phyloP scores from a whole-genome alignment of 768 basidiomycete genomes.

The Amanita muscaria region DNA sequence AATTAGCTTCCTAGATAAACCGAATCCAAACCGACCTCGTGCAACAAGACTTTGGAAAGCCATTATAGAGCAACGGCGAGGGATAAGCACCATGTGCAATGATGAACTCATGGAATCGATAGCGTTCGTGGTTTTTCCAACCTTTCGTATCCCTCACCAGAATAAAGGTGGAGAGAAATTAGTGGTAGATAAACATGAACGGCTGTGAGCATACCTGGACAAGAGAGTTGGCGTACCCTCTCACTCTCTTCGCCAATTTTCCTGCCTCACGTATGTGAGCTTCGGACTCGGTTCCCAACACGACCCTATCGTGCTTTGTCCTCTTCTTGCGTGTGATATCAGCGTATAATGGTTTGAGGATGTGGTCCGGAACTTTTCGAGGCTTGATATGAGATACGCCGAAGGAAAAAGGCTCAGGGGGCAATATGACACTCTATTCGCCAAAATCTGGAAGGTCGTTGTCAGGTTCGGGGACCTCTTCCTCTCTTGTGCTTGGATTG shows the following conservation, averaged over 20 bases:
- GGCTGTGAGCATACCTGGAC: slow-evolving; percentile 36
- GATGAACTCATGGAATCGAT: slow-evolving; percentile 65
- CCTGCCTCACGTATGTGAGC: slow-evolving; percentile 42
- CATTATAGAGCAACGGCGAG: slow-evolving; percentile 70
- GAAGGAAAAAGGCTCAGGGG: slow-evolving; percentile 54
- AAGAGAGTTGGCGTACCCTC: slow-evolving; percentile 44
- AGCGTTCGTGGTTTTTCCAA: no score
- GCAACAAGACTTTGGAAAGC: slow-evolving; percentile 72
- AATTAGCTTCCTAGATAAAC: slow-evolving; percentile 20
- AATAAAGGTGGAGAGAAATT: no score
- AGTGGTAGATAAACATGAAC: no score
- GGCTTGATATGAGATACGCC: slow-evolving; percentile 54
- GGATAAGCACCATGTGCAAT: slow-evolving; percentile 69
- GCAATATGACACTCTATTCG: slow-evolving; percentile 52
- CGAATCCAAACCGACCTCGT: slow-evolving; percentile 40
- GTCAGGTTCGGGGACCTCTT: no score
- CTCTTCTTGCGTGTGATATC: slow-evolving; percentile 10
- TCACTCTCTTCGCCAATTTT: slow-evolving; percentile 44
- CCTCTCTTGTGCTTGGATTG: no score
- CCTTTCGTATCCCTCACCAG: no score
- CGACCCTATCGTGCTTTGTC: slow-evolving; percentile 20
- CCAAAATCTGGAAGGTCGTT: slow-evolving; percentile 31
- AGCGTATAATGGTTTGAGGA: slow-evolving; percentile 51
- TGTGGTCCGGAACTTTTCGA: slow-evolving; percentile 46
- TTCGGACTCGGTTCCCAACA: slow-evolving; percentile 48